phyloP scores from a whole-genome alignment of 257 asterid genomes.

The Scutellaria minor region DNA sequence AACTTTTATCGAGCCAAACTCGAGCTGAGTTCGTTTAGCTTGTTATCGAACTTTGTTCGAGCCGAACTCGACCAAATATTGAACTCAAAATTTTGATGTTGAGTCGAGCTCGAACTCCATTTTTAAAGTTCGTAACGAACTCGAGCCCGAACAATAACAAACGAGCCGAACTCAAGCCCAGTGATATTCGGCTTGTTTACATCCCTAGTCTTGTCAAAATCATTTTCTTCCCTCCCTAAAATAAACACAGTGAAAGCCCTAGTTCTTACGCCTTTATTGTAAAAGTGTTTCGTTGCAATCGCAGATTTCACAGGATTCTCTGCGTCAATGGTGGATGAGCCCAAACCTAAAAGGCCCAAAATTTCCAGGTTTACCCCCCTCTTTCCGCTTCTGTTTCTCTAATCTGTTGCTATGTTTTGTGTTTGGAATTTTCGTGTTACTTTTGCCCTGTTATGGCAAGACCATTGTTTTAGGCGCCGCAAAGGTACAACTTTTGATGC shows the following conservation, averaged over 20 bases:
- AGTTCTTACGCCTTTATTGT: conserved; percentile 2
- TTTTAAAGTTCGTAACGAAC: too few relatives aligned
- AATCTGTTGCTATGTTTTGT: not conserved
- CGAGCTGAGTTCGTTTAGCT: too few relatives aligned
- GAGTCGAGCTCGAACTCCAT: too few relatives aligned
- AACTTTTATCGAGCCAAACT: too few relatives aligned
- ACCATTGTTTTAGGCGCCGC: conserved; percentile 30
- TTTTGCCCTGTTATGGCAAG: too few relatives aligned
- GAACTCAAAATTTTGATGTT: too few relatives aligned
- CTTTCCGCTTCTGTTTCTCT: not conserved
- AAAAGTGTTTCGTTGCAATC: conserved; percentile 6
- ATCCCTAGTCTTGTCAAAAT: not conserved
- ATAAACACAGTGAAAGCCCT: conserved; percentile 37
- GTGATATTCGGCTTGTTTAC: too few relatives aligned
- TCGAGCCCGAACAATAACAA: too few relatives aligned
- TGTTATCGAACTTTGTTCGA: too few relatives aligned
- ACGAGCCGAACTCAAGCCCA: too few relatives aligned
- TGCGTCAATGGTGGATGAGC: conserved; percentile 55
- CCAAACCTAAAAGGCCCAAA: conserved; percentile 56
- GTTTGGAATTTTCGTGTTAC: too few relatives aligned
- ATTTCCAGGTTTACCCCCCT: conserved; percentile 50
- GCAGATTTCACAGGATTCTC: conserved; percentile 12
- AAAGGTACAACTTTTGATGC: conserved; percentile 32
- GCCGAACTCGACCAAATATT: too few relatives aligned
- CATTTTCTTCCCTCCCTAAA: conserved; percentile 5